These are phyloP conservation scores for Hymenoscyphus scutula DNA, from an alignment of 2,329 filamentous ascomycete species.

Conservation along the genomic window DNA sequence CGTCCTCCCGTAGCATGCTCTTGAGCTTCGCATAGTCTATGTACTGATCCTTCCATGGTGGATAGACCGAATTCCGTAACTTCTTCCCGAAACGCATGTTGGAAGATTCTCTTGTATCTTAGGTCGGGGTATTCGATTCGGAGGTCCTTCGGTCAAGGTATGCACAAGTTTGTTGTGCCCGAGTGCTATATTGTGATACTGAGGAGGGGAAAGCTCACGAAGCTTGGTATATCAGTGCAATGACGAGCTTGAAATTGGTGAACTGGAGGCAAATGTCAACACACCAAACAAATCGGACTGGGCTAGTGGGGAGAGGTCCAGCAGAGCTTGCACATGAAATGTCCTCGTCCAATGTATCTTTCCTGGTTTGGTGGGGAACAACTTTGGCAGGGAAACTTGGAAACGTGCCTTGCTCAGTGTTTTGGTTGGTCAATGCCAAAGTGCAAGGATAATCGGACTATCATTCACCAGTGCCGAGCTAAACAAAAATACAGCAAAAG, in stretches of 20 bases:
- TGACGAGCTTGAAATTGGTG: neutral
- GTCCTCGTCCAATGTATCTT: neutral
- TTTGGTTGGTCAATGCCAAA: slow-evolving; percentile 4
- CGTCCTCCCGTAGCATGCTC: slow-evolving; percentile 76
- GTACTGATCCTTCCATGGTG: slow-evolving; percentile 89
- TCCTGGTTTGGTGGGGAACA: neutral
- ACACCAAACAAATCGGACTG: slow-evolving; percentile 8
- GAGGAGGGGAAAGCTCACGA: neutral
- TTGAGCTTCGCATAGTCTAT: slow-evolving; percentile 96
- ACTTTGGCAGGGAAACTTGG: neutral
- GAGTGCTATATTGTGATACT: neutral
- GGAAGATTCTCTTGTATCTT: neutral
- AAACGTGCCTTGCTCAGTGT: neutral
- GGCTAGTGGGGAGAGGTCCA: too few relatives aligned
- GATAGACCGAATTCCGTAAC: slow-evolving; percentile 73
- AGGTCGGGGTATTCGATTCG: neutral
- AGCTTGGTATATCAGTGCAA: neutral
- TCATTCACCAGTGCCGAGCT: neutral
- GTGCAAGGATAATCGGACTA: neutral
- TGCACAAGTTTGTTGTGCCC: neutral
- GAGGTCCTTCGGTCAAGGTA: neutral
- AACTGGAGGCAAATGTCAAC: neutral
- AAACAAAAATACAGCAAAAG: neutral
- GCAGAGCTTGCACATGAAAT: neutral
- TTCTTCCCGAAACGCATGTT: slow-evolving; percentile 93